Conservation (phyloP, 139 green algal genomes). For the Klebsormidium nitens region DNA sequence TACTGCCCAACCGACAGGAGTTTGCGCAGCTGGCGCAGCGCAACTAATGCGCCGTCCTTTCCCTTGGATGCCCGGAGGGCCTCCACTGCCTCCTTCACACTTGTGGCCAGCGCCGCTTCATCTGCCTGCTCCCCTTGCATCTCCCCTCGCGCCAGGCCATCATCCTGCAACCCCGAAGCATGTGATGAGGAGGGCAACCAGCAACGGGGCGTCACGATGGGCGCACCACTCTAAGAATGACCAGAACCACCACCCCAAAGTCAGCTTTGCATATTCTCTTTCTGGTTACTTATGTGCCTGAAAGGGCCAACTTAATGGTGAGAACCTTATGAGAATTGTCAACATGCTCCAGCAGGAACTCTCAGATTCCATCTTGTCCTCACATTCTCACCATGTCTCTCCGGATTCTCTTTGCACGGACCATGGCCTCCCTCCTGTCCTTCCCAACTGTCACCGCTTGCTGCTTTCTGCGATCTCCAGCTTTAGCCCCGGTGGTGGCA, state of each 20-base stretch:
- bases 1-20: too few species aligned
- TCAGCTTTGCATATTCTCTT: not conserved
- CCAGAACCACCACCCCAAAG: conserved; percentile 7
- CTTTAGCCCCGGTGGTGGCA: too few species aligned
- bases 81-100: too few species aligned
- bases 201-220: too few species aligned
- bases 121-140: too few species aligned
- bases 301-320: not conserved
- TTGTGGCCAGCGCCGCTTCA: too few species aligned
- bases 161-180: too few species aligned
- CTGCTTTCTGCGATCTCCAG: conserved; percentile 8
- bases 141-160: too few species aligned
- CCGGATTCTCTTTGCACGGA: conserved; percentile 27
- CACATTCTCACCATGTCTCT: conserved; percentile 6
- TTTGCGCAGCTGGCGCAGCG: too few species aligned
- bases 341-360: conserved; percentile 10
- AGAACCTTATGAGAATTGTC: not conserved
- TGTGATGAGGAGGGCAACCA: conserved; percentile 9
- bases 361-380: conserved; percentile 8
- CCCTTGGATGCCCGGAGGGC: too few species aligned
- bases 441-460: conserved; percentile 9
- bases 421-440: conserved; percentile 25
- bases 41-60: too few species aligned
- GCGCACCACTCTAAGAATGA: too few species aligned
- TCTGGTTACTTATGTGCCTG: not conserved